phyloP scores from a whole-genome alignment of 2,329 filamentous ascomycete species.

The Aspergillus pseudoglaucus region DNA sequence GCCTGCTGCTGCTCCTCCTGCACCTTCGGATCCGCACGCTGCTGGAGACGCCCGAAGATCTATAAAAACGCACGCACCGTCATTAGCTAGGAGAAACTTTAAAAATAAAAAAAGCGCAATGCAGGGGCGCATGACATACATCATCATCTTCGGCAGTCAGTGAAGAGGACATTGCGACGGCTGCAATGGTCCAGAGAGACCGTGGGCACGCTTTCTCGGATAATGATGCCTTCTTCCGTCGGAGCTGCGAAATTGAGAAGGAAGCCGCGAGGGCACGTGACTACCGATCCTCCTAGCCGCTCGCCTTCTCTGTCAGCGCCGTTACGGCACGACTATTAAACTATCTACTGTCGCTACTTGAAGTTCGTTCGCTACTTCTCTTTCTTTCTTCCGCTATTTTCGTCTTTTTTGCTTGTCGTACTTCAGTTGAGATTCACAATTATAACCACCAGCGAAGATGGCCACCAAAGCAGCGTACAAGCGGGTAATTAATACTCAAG shows the following conservation, averaged over 20 bases:
- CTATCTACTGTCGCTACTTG: neutral
- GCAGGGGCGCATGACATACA: conserved; percentile 15
- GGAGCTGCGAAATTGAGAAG: conserved; percentile 13
- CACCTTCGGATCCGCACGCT: conserved; percentile 53
- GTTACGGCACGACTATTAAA: neutral
- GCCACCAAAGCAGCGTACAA: conserved; percentile 67
- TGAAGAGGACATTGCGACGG: conserved; percentile 39
- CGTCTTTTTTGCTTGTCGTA: neutral
- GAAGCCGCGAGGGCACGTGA: conserved; percentile 18
- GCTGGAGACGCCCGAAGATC: conserved; percentile 34
- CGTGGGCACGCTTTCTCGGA: conserved; percentile 9
- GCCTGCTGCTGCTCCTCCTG: conserved; percentile 55
- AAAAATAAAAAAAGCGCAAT: neutral
- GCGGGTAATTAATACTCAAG: conserved; percentile 46
- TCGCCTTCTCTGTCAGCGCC: conserved; percentile 2
- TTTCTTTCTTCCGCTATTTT: neutral
- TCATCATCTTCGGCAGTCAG: conserved; percentile 38
- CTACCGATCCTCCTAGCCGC: conserved; percentile 3
- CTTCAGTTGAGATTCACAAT: neutral
- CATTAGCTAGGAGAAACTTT: conserved; percentile 4
- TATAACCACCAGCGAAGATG: conserved; percentile 43
- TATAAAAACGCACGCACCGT: conserved; percentile 8
- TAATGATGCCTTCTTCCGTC: conserved; percentile 9
- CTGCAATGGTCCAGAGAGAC: conserved; percentile 25
- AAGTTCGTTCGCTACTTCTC: neutral